Base-by-base conservation (phyloP, 163 green algal species). In the Coccomyxa subellipsoidea region DNA sequence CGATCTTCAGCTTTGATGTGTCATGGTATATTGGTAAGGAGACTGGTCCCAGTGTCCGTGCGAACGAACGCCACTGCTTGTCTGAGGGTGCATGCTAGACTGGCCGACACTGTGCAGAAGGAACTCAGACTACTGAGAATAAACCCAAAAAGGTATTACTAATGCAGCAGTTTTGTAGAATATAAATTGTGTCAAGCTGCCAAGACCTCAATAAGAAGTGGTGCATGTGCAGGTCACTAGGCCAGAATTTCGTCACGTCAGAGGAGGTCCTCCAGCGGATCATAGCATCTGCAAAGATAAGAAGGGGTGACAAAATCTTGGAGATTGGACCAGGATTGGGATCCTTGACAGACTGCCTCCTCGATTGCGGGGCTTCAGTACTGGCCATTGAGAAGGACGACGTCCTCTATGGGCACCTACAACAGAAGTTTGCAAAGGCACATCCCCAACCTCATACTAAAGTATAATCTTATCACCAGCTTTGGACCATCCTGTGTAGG, bases 201-300 rank as follows among this genome's bases (percentile, higher is more conserved):
- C n/a, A n/a, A n/a, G n/a, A n/a, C n/a, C n/a, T n/a, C n/a, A n/a
- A n/a, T n/a, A n/a, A n/a, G n/a, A n/a, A n/a, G n/a, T n/a, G n/a
- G n/a, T n/a, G n/a, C n/a, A n/a, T n/a, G 47, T 59, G 47, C 47
- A 59, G 47, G 47, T 59, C 70, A 8, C 86, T 98, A 12, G 95
- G 96, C 0, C 96, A 99, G 84, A 98, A 99, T 80, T 98, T 98
- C 85, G 78, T 98, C 69, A 92, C 93, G 27, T 93, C 97, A 73
- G 90, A 98, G 47, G 76, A 66, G n/a, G 86, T 98, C 0, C 85
- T 98, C 66, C 18, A 53, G 4, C 81, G 88, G 40, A 95, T 98
- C 39, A 90, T 95, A 15, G 75, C 81, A 31, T 87, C 90, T 29
- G 90, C 94, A 23, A 85, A 76, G 0, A 79, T 99, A 12, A 32